These are phyloP conservation scores for Suillus brevipes DNA, from an alignment of 768 basidiomycete species.

Conservation along the genomic window DNA sequence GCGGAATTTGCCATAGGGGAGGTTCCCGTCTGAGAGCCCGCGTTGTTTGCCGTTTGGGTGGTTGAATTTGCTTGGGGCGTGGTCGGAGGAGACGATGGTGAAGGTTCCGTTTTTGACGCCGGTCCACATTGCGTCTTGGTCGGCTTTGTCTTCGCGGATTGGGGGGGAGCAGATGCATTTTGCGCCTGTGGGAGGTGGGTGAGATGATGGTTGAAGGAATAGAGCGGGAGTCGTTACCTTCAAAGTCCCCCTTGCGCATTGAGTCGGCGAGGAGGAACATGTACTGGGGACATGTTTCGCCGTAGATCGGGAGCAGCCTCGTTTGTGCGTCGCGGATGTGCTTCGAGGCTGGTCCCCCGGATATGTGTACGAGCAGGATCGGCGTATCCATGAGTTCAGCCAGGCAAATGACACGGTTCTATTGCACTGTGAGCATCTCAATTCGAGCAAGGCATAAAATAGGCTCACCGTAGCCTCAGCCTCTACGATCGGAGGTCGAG, in stretches of 20 bases:
- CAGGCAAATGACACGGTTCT: slow-evolving; percentile 17
- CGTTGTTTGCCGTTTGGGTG: slow-evolving; percentile 29
- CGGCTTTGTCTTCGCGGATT: slow-evolving; percentile 15
- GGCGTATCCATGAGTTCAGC: slow-evolving; percentile 24
- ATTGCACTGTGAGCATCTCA: neutral
- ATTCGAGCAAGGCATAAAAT: neutral
- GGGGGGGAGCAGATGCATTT: slow-evolving; percentile 22
- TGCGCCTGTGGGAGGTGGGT: slow-evolving; percentile 7
- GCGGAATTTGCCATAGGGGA: slow-evolving; percentile 30
- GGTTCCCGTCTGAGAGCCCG: slow-evolving; percentile 21
- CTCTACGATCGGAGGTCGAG: slow-evolving; percentile 22
- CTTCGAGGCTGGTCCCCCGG: slow-evolving; percentile 12
- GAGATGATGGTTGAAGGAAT: too few relatives aligned
- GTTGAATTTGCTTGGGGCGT: slow-evolving; percentile 31
- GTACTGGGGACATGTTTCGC: slow-evolving; percentile 24
- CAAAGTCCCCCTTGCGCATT: slow-evolving; percentile 18
- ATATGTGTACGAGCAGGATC: slow-evolving; percentile 20
- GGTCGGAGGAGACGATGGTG: slow-evolving; percentile 34
- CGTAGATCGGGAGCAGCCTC: slow-evolving; percentile 20
- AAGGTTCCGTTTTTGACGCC: slow-evolving; percentile 25
- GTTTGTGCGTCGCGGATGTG: slow-evolving; percentile 21
- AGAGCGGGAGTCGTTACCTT: slow-evolving; percentile 5
- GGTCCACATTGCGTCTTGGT: slow-evolving; percentile 20
- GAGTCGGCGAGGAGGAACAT: slow-evolving; percentile 16
- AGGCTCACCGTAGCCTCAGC: slow-evolving; percentile 15